A percentile compares a stretch with the other conserved stretches of the same genome.
Evolutionary conservation across 202 grass and related monocot genomes (phyloP).

Genomic region (Alloteropsis angusta): DNA sequence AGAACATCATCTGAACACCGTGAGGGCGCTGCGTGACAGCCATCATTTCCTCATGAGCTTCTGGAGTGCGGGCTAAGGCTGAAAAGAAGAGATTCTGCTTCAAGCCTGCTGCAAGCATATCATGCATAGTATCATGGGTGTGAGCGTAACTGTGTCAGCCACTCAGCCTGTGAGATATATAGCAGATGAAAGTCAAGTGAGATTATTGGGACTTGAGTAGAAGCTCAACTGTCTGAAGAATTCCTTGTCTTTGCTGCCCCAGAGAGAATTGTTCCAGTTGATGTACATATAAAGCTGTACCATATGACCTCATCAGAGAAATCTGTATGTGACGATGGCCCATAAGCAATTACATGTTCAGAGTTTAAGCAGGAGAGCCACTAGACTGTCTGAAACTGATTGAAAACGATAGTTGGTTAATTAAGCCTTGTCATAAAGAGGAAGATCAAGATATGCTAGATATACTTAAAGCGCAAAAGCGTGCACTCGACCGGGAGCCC

Average conservation of each 20-base stretch:
- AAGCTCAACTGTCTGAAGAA: neutral
- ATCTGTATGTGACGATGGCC: neutral
- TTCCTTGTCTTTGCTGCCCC: neutral
- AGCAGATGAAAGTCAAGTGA: neutral
- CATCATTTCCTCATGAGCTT: slow-evolving; percentile 27
- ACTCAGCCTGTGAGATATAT: neutral
- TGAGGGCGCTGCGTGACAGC: neutral
- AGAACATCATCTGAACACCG: slow-evolving; percentile 2
- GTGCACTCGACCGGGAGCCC: neutral
- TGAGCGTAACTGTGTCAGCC: neutral
- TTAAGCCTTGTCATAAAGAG: slow-evolving; percentile 4
- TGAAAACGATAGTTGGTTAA: neutral
- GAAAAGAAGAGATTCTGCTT: slow-evolving; percentile 7
- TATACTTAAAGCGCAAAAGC: neutral
- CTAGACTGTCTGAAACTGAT: neutral
- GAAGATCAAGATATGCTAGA: slow-evolving; percentile 3
- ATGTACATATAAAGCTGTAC: neutral
- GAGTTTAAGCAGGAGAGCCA: neutral
- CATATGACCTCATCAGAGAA: neutral
- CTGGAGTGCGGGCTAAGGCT: slow-evolving; percentile 2
- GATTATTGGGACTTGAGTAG: neutral
- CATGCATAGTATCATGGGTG: neutral
- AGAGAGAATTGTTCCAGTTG: neutral
- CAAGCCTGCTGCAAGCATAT: neutral
- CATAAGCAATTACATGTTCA: neutral